phyloP scores from a whole-genome alignment of 257 asterid genomes.

The Mitragyna speciosa region DNA sequence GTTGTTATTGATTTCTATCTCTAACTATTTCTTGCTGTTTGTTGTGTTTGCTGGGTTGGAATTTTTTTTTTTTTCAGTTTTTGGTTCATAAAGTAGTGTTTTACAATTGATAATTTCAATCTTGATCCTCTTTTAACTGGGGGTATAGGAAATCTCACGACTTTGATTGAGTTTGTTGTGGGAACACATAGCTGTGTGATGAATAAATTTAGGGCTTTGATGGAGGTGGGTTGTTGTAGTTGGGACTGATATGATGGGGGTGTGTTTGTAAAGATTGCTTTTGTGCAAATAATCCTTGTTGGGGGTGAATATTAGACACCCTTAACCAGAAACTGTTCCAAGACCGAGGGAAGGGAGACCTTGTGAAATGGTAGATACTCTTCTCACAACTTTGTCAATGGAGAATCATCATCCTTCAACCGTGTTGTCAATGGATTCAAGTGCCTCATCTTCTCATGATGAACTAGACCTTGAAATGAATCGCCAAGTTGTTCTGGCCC shows the following conservation, averaged over 20 bases:
- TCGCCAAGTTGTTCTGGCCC: slow-evolving; percentile 55
- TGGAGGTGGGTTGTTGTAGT: slow-evolving; percentile 35
- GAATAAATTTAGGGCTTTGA: slow-evolving; percentile 28
- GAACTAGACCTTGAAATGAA: slow-evolving; percentile 81
- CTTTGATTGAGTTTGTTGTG: slow-evolving; percentile 29
- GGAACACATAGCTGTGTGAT: slow-evolving; percentile 19
- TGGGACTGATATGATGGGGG: slow-evolving; percentile 27
- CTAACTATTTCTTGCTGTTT: slow-evolving; percentile 3
- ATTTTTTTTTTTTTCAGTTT: slow-evolving; percentile 1
- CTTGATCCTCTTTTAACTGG: slow-evolving; percentile 6
- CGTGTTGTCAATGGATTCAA: slow-evolving; percentile 88
- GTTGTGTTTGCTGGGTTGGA: slow-evolving; percentile 18
- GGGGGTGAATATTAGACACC: slow-evolving; percentile 31
- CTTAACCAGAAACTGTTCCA: slow-evolving; percentile 17
- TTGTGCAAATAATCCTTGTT: slow-evolving; percentile 31
- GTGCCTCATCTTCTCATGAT: slow-evolving; percentile 74
- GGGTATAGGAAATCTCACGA: slow-evolving; percentile 20
- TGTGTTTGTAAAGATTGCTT: slow-evolving; percentile 25
- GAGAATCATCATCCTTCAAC: slow-evolving; percentile 95
- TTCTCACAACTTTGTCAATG: slow-evolving; percentile 64
- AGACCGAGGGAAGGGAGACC: slow-evolving; percentile 24
- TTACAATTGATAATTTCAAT: slow-evolving; percentile 12
- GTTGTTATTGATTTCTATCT: slow-evolving; percentile 6
- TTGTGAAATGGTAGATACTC: slow-evolving; percentile 66
- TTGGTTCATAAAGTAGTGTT: not conserved